Conservation (phyloP, 495 filamentous ascomycete genomes). For the Tuber magnatum region DNA sequence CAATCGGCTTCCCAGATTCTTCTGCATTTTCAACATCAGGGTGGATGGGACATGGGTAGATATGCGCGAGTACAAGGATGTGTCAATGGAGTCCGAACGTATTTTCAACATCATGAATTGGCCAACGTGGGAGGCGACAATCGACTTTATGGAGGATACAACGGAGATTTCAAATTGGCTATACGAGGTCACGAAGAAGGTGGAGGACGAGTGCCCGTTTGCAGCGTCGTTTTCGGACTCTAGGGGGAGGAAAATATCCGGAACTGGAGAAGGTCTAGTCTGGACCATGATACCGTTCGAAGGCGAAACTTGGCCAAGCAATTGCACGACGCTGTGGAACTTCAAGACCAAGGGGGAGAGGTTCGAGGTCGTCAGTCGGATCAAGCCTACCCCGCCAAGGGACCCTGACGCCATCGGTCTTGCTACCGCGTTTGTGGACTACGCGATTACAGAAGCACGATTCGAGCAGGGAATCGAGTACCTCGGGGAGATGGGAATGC, state of each 20-base stretch:
- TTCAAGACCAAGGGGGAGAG: slow-evolving; percentile 31
- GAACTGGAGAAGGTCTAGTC: slow-evolving; percentile 24
- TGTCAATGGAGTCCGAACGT: slow-evolving; percentile 13
- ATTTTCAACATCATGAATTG: slow-evolving; percentile 30
- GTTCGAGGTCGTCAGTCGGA: slow-evolving; percentile 28
- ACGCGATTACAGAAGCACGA: slow-evolving; percentile 26
- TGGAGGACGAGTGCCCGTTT: slow-evolving; percentile 25
- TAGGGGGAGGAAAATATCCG: slow-evolving; percentile 23
- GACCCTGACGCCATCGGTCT: slow-evolving; percentile 26
- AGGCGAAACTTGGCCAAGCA: slow-evolving; percentile 15
- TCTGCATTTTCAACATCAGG: slow-evolving; percentile 31
- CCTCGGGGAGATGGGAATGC: slow-evolving; percentile 22
- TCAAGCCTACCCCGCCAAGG: slow-evolving; percentile 19
- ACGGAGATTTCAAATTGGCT: slow-evolving; percentile 16
- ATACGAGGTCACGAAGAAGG: slow-evolving; percentile 17
- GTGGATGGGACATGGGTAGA: slow-evolving; percentile 24
- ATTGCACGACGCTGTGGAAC: slow-evolving; percentile 22
- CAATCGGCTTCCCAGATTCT: slow-evolving; percentile 26
- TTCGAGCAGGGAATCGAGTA: slow-evolving; percentile 32
- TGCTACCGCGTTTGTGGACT: slow-evolving; percentile 17
- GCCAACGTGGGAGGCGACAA: slow-evolving; percentile 16
- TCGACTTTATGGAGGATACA: slow-evolving; percentile 21
- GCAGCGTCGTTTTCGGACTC: slow-evolving; percentile 19
- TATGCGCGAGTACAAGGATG: slow-evolving; percentile 24
- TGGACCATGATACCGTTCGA: slow-evolving; percentile 32